Evolutionary conservation across 495 filamentous ascomycete genomes (phyloP).

Genomic region (Delitschia confertaspora): DNA sequence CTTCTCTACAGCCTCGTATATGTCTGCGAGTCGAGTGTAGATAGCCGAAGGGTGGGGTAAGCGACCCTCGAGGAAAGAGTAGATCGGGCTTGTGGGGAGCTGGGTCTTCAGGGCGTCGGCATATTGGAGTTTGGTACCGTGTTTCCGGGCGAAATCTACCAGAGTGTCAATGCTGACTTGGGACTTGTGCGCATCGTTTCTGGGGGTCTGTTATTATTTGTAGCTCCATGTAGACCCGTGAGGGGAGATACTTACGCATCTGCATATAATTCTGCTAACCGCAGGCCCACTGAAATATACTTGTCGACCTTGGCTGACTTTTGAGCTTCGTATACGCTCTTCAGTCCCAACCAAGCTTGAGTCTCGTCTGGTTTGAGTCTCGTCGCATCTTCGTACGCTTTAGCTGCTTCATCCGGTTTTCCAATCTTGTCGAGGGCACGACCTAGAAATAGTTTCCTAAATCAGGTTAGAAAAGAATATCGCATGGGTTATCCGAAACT

Average conservation of each 20-base stretch:
- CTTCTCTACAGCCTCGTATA: slow-evolving; percentile 78
- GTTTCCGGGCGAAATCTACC: slow-evolving; percentile 53
- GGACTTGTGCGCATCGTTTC: slow-evolving; percentile 57
- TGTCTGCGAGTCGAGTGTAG: slow-evolving; percentile 74
- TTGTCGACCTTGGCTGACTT: slow-evolving; percentile 56
- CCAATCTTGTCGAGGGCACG: slow-evolving; percentile 69
- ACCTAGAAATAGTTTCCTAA: slow-evolving; percentile 70
- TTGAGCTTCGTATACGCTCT: slow-evolving; percentile 75
- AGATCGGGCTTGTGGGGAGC: slow-evolving; percentile 68
- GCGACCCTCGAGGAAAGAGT: slow-evolving; percentile 74
- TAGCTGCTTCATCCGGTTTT: slow-evolving; percentile 59
- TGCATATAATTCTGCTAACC: slow-evolving; percentile 64
- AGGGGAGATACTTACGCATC: slow-evolving; percentile 43
- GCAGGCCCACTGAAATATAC: slow-evolving; percentile 63
- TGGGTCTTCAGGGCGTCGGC: slow-evolving; percentile 64
- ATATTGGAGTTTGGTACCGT: slow-evolving; percentile 63
- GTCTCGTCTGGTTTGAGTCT: slow-evolving; percentile 50
- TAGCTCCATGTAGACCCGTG: background rate
- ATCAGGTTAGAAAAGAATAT: background rate
- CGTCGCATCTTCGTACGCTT: slow-evolving; percentile 67
- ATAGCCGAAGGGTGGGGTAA: slow-evolving; percentile 72
- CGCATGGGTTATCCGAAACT: slow-evolving; percentile 19
- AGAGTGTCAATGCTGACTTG: slow-evolving; percentile 78
- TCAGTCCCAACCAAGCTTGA: slow-evolving; percentile 84
- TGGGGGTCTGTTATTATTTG: slow-evolving; percentile 19